Evolutionary conservation across 1,139 yeast genomes (phyloP).

Genomic region (Zygosaccharomyces sapae): DNA sequence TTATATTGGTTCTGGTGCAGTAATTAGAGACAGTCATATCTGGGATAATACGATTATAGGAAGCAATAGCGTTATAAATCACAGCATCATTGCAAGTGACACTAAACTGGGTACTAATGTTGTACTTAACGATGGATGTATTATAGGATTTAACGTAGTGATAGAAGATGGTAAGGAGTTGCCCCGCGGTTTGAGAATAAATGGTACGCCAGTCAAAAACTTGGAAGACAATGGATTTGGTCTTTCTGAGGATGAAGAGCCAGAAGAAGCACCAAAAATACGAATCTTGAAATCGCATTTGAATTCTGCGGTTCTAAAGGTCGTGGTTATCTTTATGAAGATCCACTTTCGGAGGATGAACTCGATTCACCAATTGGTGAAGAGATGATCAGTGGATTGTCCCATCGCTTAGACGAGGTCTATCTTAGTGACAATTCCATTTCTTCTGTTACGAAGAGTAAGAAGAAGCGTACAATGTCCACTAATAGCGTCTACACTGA

Average conservation of each 20-base stretch:
- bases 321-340: conserved; percentile 53
- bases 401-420: conserved; percentile 60
- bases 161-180: conserved; percentile 52
- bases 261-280: conserved; percentile 30
- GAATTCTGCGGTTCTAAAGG: conserved; percentile 58
- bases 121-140: conserved; percentile 59
- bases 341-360: conserved; percentile 46
- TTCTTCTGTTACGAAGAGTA: conserved; percentile 47
- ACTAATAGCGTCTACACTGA: conserved; percentile 42
- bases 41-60: conserved; percentile 80
- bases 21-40: conserved; percentile 67
- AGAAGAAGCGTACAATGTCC: conserved; percentile 46
- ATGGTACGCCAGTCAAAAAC: conserved; percentile 42
- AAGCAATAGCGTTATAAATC: conserved; percentile 54
- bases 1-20: conserved; percentile 72
- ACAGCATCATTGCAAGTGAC: conserved; percentile 65
- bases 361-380: conserved; percentile 41
- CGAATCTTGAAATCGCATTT: conserved; percentile 32
- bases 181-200: conserved; percentile 50
- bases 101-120: conserved; percentile 53
- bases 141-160: conserved; percentile 70
- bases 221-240: conserved; percentile 17
- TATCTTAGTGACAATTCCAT: conserved; percentile 79
- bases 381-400: conserved; percentile 35
- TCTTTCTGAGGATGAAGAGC: conserved; percentile 33